phyloP scores from a whole-genome alignment of 257 asterid species.

The Przewalskia tangutica region DNA sequence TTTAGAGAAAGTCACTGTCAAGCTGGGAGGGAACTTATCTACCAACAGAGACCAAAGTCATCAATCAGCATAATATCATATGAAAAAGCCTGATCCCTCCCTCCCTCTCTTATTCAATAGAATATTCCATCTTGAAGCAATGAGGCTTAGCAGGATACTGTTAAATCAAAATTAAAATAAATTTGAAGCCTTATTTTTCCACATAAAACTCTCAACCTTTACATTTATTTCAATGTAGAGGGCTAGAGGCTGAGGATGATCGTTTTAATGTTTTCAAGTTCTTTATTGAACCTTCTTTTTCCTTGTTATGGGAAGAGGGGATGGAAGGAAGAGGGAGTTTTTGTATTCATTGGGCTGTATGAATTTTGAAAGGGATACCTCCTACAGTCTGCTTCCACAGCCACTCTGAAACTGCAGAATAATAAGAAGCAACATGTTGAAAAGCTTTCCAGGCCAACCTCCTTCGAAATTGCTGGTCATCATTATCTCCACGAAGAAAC shows the following conservation, averaged over 20 bases:
- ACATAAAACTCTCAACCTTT: not conserved
- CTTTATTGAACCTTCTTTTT: not conserved
- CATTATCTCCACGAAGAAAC: slow-evolving; percentile 45
- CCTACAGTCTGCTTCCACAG: slow-evolving; percentile 77
- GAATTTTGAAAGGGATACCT: slow-evolving; percentile 31
- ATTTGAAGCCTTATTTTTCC: too few species aligned
- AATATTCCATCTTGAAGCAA: not conserved
- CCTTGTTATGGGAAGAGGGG: too few species aligned
- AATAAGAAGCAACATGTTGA: slow-evolving; percentile 86
- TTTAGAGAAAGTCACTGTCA: slow-evolving; percentile 63
- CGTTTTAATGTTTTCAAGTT: not conserved
- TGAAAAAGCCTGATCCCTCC: not conserved
- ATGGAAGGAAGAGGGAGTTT: not conserved
- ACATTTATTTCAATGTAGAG: not conserved
- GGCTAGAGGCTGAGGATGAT: not conserved
- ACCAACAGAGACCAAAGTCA: slow-evolving; percentile 10
- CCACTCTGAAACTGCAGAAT: slow-evolving; percentile 97
- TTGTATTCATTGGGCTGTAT: too few species aligned
- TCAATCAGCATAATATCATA: not conserved
- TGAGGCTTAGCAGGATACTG: not conserved
- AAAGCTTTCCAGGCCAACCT: slow-evolving; percentile 89
- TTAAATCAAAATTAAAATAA: too few species aligned
- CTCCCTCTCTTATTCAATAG: not conserved
- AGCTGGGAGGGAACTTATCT: slow-evolving; percentile 76
- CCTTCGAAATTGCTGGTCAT: slow-evolving; percentile 53